phyloP scores from a whole-genome alignment of 2,329 filamentous ascomycete genomes.

The Aspergillus piperis region DNA sequence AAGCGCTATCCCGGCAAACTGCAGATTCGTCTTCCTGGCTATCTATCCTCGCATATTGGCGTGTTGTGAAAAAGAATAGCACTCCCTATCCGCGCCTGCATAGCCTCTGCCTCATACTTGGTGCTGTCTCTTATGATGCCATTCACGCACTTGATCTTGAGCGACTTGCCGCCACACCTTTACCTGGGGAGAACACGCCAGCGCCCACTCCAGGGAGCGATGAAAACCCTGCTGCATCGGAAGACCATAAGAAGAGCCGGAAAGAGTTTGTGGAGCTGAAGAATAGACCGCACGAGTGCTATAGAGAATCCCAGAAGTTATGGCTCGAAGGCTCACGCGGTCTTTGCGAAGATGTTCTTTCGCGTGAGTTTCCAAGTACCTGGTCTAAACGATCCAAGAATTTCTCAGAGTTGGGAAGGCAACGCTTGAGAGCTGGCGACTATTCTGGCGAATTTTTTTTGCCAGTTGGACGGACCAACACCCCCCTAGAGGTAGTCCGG shows the following conservation, averaged over 20 bases:
- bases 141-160: conserved; percentile 49
- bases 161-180: conserved; percentile 43
- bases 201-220: conserved; percentile 49
- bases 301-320: conserved; percentile 44
- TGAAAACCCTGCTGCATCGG: conserved; percentile 37
- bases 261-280: conserved; percentile 45
- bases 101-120: conserved; percentile 48
- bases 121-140: conserved; percentile 49
- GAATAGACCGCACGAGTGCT: conserved; percentile 42
- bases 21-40: conserved; percentile 48
- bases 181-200: conserved; percentile 42
- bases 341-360: conserved; percentile 44
- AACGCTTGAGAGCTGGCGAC: conserved; percentile 35
- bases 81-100: conserved; percentile 43
- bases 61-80: conserved; percentile 45
- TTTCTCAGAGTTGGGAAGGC: conserved; percentile 38
- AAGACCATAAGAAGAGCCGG: conserved; percentile 40
- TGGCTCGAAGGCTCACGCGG: conserved; percentile 47
- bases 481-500: conserved; percentile 47
- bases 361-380: conserved; percentile 45
- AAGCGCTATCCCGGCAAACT: conserved; percentile 37
- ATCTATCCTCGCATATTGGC: conserved; percentile 50
- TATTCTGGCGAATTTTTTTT: conserved; percentile 45
- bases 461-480: conserved; percentile 46
- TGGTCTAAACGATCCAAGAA: conserved; percentile 46